Conservation (phyloP, 495 filamentous ascomycete species). For the Tuber aestivum region DNA sequence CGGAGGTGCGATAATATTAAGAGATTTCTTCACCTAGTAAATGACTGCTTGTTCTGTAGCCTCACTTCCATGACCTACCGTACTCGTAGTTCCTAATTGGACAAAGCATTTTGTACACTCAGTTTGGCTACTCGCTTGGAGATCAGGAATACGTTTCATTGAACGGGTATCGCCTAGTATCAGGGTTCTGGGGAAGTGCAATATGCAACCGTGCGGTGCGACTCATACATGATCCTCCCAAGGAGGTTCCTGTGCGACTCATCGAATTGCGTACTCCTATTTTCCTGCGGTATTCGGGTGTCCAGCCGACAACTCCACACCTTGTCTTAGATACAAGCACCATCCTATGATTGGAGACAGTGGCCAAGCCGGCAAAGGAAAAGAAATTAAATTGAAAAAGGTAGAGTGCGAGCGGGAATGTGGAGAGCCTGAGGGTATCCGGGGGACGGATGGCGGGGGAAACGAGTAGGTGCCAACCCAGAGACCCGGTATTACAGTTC, state of each 20-base stretch:
- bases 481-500: background rate
- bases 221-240: background rate
- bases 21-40: background rate
- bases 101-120: background rate
- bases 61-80: background rate
- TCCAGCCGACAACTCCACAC: background rate
- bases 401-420: background rate
- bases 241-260: background rate
- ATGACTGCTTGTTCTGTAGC: background rate
- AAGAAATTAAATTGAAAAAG: background rate
- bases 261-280: constrained; percentile 1
- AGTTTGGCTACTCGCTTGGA: background rate
- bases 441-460: background rate
- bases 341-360: background rate
- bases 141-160: background rate
- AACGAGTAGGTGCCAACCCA: background rate
- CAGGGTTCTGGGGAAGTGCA: constrained; percentile 28
- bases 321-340: background rate
- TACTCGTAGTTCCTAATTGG: background rate
- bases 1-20: background rate
- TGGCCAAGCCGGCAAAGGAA: background rate
- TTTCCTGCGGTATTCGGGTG: background rate
- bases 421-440: background rate
- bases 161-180: background rate
- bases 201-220: background rate